A percentile compares a stretch with the other conserved stretches of the same genome.
These are phyloP conservation scores for Fusarium tricinctum DNA, from an alignment of 2,329 filamentous ascomycete genomes.

Conservation along the genomic window DNA sequence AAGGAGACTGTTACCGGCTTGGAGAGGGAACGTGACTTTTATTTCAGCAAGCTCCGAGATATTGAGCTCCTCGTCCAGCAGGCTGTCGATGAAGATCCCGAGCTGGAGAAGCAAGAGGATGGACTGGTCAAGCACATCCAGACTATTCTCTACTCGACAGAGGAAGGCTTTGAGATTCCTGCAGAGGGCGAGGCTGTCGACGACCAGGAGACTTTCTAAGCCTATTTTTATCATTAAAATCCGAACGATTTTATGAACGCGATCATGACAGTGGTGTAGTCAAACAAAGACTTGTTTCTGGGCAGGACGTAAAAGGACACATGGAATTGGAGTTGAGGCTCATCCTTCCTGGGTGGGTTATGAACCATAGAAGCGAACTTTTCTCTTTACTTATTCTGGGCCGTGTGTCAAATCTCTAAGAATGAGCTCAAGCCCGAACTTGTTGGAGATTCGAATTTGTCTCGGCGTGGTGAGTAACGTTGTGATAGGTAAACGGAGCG, in stretches of 20 bases:
- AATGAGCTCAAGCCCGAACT: constrained; percentile 38
- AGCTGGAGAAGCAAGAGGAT: constrained; percentile 94
- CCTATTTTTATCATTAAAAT: constrained; percentile 23
- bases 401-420: constrained; percentile 25
- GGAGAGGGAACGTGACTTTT: constrained; percentile 97
- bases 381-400: constrained; percentile 38
- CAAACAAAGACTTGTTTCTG: constrained; percentile 31
- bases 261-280: constrained; percentile 46
- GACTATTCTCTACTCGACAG: constrained; percentile 95
- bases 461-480: constrained; percentile 10
- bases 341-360: constrained; percentile 39
- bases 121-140: constrained; percentile 96
- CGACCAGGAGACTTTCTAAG: constrained; percentile 84
- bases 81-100: constrained; percentile 90
- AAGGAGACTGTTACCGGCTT: constrained; percentile 96
- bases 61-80: constrained; percentile 96
- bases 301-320: constrained; percentile 42
- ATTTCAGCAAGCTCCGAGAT: constrained; percentile 98
- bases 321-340: constrained; percentile 49
- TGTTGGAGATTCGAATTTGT: constrained; percentile 36
- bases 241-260: constrained; percentile 46
- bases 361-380: constrained; percentile 47
- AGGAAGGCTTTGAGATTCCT: constrained; percentile 92
- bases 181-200: constrained; percentile 78
- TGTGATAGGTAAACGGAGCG: constrained; percentile 4